Conservation (phyloP, 306 rosid species). For the Elaeagnus macrophylla region DNA sequence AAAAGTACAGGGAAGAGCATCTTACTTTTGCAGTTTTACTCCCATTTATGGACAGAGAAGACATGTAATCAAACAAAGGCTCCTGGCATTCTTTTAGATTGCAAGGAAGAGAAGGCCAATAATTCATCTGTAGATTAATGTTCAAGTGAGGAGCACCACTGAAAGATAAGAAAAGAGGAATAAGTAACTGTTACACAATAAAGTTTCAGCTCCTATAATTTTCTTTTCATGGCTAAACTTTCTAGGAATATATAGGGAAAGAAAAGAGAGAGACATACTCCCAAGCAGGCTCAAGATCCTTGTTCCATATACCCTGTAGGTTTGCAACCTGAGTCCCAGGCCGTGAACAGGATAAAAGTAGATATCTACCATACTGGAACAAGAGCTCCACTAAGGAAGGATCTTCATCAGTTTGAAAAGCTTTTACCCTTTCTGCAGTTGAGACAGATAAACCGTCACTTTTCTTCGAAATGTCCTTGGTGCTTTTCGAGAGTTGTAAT, state of each 20-base stretch:
- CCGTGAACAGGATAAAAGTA: slow-evolving; percentile 71
- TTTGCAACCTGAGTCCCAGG: slow-evolving; percentile 84
- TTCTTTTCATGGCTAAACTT: background rate
- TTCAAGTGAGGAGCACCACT: slow-evolving; percentile 88
- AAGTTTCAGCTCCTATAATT: no score
- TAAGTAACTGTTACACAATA: slow-evolving; percentile 14
- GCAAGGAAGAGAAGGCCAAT: slow-evolving; percentile 90
- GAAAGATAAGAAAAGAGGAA: slow-evolving; percentile 20
- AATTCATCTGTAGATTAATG: slow-evolving; percentile 90
- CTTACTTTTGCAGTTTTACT: slow-evolving; percentile 79
- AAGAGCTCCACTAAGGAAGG: slow-evolving; percentile 79
- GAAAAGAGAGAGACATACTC: slow-evolving; percentile 44
- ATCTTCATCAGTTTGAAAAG: slow-evolving; percentile 73
- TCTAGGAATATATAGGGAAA: background rate
- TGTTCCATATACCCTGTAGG: slow-evolving; percentile 90
- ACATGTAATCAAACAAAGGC: slow-evolving; percentile 64
- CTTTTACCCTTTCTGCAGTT: slow-evolving; percentile 73
- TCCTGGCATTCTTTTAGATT: slow-evolving; percentile 82
- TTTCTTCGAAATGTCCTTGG: slow-evolving; percentile 24
- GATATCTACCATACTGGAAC: slow-evolving; percentile 88
- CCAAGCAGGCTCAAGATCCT: slow-evolving; percentile 69
- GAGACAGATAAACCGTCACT: slow-evolving; percentile 34
- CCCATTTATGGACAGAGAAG: slow-evolving; percentile 58
- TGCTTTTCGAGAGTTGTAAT: slow-evolving; percentile 67
- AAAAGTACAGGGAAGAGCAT: background rate